phyloP scores from a whole-genome alignment of 2,329 filamentous ascomycete genomes.

The Xylaria sp. region DNA sequence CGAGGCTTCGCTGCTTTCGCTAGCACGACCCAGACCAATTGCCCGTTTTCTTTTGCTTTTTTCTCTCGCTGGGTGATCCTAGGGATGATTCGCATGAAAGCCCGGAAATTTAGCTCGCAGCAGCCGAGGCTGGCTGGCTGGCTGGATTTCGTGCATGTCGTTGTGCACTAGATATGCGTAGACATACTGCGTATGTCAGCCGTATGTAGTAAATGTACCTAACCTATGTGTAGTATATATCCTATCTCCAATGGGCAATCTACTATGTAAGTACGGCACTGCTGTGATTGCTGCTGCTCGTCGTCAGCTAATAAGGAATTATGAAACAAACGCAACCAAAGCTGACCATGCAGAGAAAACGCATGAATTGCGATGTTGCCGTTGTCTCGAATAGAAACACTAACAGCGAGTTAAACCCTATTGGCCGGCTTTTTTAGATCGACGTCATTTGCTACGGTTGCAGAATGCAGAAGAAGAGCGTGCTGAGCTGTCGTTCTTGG shows the following conservation, averaged over 20 bases:
- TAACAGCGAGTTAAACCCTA: constrained; percentile 11
- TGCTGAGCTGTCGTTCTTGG: constrained; percentile 34
- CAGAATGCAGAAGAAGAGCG: background rate
- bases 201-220: background rate
- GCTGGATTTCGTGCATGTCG: constrained; percentile 27
- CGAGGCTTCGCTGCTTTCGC: constrained; percentile 1
- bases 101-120: constrained; percentile 31
- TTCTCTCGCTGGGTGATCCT: constrained; percentile 5
- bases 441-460: constrained; percentile 26
- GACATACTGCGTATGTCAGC: constrained; percentile 4
- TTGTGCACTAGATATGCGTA: background rate
- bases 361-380: constrained; percentile 35
- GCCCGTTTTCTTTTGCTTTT: constrained; percentile 1
- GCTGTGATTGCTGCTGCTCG: constrained; percentile 10
- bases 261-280: background rate
- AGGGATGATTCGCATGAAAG: constrained; percentile 28
- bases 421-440: constrained; percentile 23
- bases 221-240: background rate
- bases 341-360: constrained; percentile 39
- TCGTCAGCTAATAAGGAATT: constrained; percentile 38
- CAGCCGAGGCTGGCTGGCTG: constrained; percentile 25
- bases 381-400: constrained; percentile 38
- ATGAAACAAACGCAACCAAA: constrained; percentile 39
- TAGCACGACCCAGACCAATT: background rate
- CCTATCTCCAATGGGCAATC: background rate